phyloP scores from a whole-genome alignment of 352 stramenopile species.

The Thalassiosira mediterranea region DNA sequence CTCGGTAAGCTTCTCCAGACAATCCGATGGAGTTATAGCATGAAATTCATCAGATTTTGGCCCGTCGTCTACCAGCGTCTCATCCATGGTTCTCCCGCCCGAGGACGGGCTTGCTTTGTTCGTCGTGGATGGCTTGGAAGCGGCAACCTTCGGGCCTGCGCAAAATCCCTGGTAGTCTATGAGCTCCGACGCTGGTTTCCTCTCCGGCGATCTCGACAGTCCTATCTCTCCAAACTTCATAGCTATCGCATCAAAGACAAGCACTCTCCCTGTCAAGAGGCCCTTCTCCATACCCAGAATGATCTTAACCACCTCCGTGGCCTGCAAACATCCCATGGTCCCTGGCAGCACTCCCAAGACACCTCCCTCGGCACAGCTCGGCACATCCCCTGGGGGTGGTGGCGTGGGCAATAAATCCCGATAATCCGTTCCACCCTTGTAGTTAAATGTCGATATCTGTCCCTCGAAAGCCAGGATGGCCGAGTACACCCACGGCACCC shows the following conservation, averaged over 20 bases:
- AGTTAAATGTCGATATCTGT: slow-evolving; percentile 94
- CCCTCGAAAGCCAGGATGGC: slow-evolving; percentile 94
- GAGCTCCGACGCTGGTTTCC: slow-evolving; percentile 66
- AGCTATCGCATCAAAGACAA: slow-evolving; percentile 84
- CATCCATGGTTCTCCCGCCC: slow-evolving; percentile 75
- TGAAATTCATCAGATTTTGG: slow-evolving; percentile 56
- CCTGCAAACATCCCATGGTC: slow-evolving; percentile 95
- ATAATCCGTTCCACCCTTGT: slow-evolving; percentile 81
- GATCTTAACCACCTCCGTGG: slow-evolving; percentile 93
- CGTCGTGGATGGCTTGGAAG: neutral
- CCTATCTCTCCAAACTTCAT: slow-evolving; percentile 83
- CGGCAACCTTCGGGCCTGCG: slow-evolving; percentile 61
- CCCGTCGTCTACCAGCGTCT: slow-evolving; percentile 44
- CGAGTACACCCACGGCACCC: slow-evolving; percentile 91
- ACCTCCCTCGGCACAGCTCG: slow-evolving; percentile 93
- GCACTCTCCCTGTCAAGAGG: slow-evolving; percentile 71
- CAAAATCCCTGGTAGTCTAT: slow-evolving; percentile 88
- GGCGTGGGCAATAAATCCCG: slow-evolving; percentile 84
- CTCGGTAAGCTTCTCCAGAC: slow-evolving; percentile 68
- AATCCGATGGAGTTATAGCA: slow-evolving; percentile 71
- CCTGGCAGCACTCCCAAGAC: slow-evolving; percentile 94
- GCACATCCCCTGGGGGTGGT: slow-evolving; percentile 83
- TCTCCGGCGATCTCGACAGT: slow-evolving; percentile 44
- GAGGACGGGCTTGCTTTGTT: slow-evolving; percentile 6
- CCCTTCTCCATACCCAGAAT: slow-evolving; percentile 82